Evolutionary conservation across 1,284 basidiomycete species (phyloP), one percentile per base, ranked within the genome.

Genomic region (Sanguinoderma infundibulare): DNA sequence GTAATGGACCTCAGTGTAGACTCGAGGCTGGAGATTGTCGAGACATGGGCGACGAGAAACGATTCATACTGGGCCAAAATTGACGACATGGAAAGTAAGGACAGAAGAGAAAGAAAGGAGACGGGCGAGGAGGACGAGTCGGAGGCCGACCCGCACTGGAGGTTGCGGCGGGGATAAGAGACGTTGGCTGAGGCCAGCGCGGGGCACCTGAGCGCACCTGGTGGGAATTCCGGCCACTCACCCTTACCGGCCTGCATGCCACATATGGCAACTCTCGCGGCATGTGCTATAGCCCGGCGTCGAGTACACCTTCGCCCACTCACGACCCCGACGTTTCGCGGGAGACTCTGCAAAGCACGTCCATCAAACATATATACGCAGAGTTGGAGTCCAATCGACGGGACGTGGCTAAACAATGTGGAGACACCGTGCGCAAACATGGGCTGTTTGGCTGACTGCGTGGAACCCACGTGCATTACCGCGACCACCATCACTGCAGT

Each of bases 1-100:
- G 95, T 96, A 67, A 98, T 79, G 62, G 94, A 96, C 61, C 95
- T 84, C 65, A 98, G 78, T 12, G 92, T 89, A 36, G 92, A 94
- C 77, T 98, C 96, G 66, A 98, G 81, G 14, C 92, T 89, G 20
- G 91, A 91, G 61, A 98, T 93, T 15, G 92, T 89, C 9, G 89
- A 87, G 35, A 92, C 87, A 77, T 96, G 95, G 62, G 89, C 85
- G 68, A 96, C 79, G 60, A 96, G 82, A 70, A 95, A 92, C 38
- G 84, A 79, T 74, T 96, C 93, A 77, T 96, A 96, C 67, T 82
- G 85, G 62, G 83, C 85, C 69, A 84, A 68, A 49, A 77, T 69
- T 28, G 77, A 79, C 66, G 83, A 76, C 83, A 83, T 83, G 12
- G 68, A 63, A 68, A 68, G 65, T 61, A 69, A 62, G 57, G 63